Evolutionary conservation across 2,329 filamentous ascomycete genomes (phyloP).

Genomic region (Cytospora chrysosperma): DNA sequence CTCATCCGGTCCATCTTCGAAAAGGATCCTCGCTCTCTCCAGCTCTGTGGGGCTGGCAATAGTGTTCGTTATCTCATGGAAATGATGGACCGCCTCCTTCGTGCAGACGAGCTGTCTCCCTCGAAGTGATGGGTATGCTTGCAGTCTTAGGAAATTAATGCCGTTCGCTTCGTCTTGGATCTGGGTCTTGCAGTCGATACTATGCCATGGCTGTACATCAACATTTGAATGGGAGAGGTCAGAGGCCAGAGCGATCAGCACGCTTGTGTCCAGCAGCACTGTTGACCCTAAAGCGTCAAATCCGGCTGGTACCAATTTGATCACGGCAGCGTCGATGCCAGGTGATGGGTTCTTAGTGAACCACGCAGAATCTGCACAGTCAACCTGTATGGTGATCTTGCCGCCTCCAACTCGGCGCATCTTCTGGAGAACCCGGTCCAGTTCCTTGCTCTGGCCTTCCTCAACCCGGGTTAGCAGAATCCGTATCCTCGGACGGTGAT

Average conservation of each 20-base stretch:
- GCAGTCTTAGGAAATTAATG: slow-evolving; percentile 50
- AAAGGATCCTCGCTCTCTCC: slow-evolving; percentile 56
- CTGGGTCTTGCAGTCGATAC: slow-evolving; percentile 61
- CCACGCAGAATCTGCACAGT: slow-evolving; percentile 31
- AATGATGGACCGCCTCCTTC: slow-evolving; percentile 60
- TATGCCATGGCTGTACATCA: slow-evolving; percentile 41
- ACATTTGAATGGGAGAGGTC: slow-evolving; percentile 64
- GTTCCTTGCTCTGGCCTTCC: slow-evolving; percentile 28
- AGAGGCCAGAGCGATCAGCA: slow-evolving; percentile 70
- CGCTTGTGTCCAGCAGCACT: slow-evolving; percentile 65
- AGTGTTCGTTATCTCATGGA: slow-evolving; percentile 63
- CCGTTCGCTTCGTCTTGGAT: slow-evolving; percentile 63
- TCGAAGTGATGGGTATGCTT: slow-evolving; percentile 62
- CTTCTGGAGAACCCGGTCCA: slow-evolving; percentile 29
- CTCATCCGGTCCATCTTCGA: slow-evolving; percentile 33
- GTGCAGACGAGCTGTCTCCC: slow-evolving; percentile 64
- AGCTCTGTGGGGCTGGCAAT: slow-evolving; percentile 64
- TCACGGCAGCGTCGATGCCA: slow-evolving; percentile 26
- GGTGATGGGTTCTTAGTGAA: slow-evolving; percentile 25
- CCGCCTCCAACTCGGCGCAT: slow-evolving; percentile 28
- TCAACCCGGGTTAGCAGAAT: slow-evolving; percentile 32
- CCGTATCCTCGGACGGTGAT: slow-evolving; percentile 28
- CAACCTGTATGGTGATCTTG: slow-evolving; percentile 28
- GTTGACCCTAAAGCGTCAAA: slow-evolving; percentile 32
- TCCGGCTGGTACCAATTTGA: slow-evolving; percentile 26